A percentile compares a stretch with the other conserved stretches of the same genome.
Conservation (phyloP, 257 asterid species). For the Cruciata laevipes region DNA sequence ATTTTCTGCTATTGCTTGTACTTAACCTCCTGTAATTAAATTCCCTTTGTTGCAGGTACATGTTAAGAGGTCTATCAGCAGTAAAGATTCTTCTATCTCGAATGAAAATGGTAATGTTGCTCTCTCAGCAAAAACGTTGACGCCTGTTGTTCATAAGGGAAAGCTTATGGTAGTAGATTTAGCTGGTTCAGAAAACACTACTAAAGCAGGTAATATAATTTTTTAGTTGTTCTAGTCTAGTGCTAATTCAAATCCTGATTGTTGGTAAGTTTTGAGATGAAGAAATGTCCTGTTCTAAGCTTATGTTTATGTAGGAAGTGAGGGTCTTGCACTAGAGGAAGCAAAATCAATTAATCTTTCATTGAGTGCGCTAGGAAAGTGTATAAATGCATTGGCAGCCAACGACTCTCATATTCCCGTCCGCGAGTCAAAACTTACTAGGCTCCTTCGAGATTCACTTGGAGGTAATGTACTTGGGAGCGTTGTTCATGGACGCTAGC, state of each 20-base stretch:
- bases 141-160: constrained; percentile 66
- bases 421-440: constrained; percentile 88
- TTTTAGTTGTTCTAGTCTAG: background rate
- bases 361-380: constrained; percentile 81
- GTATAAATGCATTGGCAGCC: constrained; percentile 94
- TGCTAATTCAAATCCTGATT: background rate
- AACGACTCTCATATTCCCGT: constrained; percentile 87
- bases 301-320: constrained; percentile 54
- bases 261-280: background rate
- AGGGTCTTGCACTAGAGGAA: constrained; percentile 75
- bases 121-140: constrained; percentile 42
- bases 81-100: constrained; percentile 43
- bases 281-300: background rate
- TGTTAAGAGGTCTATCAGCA: constrained; percentile 60
- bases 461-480: constrained; percentile 54
- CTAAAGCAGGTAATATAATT: constrained; percentile 56
- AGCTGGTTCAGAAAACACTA: constrained; percentile 92
- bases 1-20: constrained; percentile 7
- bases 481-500: background rate
- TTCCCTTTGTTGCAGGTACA: constrained; percentile 40
- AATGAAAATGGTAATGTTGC: constrained; percentile 51
- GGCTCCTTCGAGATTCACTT: constrained; percentile 89
- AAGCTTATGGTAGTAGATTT: constrained; percentile 83
- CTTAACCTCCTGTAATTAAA: constrained; percentile 3
- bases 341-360: constrained; percentile 90